Evolutionary conservation across 768 basidiomycete genomes (phyloP), one percentile per base, ranked within the genome.

Genomic region (Hericium erinaceus): DNA sequence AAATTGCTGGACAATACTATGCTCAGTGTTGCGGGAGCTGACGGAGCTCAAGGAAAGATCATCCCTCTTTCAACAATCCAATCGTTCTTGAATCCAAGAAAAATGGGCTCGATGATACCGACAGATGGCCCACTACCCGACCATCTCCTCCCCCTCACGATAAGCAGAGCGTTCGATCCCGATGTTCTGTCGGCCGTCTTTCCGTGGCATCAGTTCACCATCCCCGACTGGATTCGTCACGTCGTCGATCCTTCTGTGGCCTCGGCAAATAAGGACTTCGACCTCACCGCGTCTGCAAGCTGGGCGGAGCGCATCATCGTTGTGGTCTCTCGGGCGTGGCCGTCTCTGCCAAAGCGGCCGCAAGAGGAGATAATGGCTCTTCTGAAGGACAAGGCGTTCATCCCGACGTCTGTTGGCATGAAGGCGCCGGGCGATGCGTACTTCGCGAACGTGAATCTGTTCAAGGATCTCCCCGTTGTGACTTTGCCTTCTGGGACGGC

Each of bases 391-490:
- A 73, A 77, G 39, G 54, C 74, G 2, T 82, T 81, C 60, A 72
- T 87, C 2, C 85, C 74, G 57, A 78, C 76, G 9, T 70, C 80
- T 20, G 73, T 70, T 15, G 95, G 95, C 7, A 78, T 95, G 73
- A 85, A 81, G 59, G 65, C 70, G 40, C 91, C 95, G 0, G 72
- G 73, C 8, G 81, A 92, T 57, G 73, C 88, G 3, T 98, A 97
- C 71, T 95, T 97, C 66, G 73, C 87, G 11, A 92, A 82, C 59
- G 92, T 87, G 46, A 83, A 90, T 64, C 75, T 98, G 48, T 98
- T 99, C 68, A 79, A 81, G n/a, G 95, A 98, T 68, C 75, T 95
- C 26, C 85, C 95, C 0, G 80, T 92, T 46, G 84, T 94, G 6
- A 78, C 74, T 1, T 73, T 97, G 48, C 80, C 90, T 1, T 89